Percentiles rank a stretch among this genome's conserved stretches.
phyloP scores from a whole-genome alignment of 192 early-diverging fungal genomes.

The Linnemannia hyalina region DNA sequence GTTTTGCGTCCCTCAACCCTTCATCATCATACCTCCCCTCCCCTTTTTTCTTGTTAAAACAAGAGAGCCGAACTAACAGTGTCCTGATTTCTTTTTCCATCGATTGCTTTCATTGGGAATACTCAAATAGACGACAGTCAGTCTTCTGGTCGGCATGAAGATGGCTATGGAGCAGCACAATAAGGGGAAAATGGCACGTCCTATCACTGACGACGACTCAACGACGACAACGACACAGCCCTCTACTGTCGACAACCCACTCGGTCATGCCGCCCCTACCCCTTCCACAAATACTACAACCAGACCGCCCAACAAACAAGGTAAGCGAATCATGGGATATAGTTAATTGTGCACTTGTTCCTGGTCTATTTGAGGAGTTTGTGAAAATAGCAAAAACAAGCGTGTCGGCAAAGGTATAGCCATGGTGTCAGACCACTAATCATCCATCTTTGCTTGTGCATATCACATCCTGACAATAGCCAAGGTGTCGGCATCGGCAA shows the following conservation, averaged over 20 bases:
- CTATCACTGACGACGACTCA: background rate
- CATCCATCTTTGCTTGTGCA: background rate
- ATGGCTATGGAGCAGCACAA: slow-evolving; percentile 45
- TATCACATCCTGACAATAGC: slow-evolving; percentile 2
- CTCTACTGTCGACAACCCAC: background rate
- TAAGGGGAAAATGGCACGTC: background rate
- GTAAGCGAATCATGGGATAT: background rate
- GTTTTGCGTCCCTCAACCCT: background rate
- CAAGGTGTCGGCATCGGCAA: slow-evolving; percentile 36
- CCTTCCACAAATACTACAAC: background rate
- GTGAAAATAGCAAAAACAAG: background rate
- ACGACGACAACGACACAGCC: background rate
- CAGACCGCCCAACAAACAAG: background rate
- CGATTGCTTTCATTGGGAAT: background rate
- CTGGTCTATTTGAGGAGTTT: background rate
- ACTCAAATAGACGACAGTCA: slow-evolving; percentile 29
- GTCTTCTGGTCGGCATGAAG: slow-evolving; percentile 36
- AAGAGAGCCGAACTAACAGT: background rate
- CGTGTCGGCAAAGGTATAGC: background rate
- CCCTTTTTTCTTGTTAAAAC: background rate
- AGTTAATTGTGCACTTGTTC: background rate
- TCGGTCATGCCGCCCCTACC: background rate
- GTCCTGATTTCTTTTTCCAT: too few relatives aligned
- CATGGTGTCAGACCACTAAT: background rate
- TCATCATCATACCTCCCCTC: background rate